These are phyloP conservation scores for Euptelea pleiosperma DNA, from an alignment of 164 flowering plant species.

Conservation along the genomic window DNA sequence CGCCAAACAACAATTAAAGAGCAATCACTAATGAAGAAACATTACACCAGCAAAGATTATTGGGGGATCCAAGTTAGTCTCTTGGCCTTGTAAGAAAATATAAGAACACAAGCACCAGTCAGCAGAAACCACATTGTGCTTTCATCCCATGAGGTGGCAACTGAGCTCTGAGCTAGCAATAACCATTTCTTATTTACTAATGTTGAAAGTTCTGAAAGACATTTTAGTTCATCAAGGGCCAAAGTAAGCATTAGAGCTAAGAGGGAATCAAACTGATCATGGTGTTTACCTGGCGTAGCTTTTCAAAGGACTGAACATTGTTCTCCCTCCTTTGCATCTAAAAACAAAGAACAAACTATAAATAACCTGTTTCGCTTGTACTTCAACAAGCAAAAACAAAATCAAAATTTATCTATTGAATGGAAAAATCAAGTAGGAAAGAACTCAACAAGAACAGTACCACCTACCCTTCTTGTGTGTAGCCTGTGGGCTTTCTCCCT, in stretches of 20 bases:
- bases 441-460: slow-evolving; percentile 1
- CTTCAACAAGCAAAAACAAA: background rate
- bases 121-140: too few relatives aligned
- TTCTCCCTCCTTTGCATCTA: slow-evolving; percentile 99
- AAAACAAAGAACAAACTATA: slow-evolving; percentile 6
- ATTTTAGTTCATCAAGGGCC: background rate
- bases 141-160: too few relatives aligned
- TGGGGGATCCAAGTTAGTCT: background rate
- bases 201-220: background rate
- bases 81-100: background rate
- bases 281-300: slow-evolving; percentile 86
- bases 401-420: background rate
- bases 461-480: slow-evolving; percentile 90
- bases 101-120: too few relatives aligned
- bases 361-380: background rate
- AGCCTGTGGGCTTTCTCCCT: slow-evolving; percentile 97
- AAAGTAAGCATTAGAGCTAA: background rate
- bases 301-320: slow-evolving; percentile 97
- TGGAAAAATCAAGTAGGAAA: background rate
- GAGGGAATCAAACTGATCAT: background rate
- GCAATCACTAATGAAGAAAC: too few relatives aligned
- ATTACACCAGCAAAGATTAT: background rate
- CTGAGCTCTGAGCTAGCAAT: too few relatives aligned
- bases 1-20: too few relatives aligned
- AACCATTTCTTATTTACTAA: background rate